Evolutionary conservation across 768 basidiomycete genomes (phyloP), one percentile per base, ranked within the genome.

Genomic region (Russula vinacea): DNA sequence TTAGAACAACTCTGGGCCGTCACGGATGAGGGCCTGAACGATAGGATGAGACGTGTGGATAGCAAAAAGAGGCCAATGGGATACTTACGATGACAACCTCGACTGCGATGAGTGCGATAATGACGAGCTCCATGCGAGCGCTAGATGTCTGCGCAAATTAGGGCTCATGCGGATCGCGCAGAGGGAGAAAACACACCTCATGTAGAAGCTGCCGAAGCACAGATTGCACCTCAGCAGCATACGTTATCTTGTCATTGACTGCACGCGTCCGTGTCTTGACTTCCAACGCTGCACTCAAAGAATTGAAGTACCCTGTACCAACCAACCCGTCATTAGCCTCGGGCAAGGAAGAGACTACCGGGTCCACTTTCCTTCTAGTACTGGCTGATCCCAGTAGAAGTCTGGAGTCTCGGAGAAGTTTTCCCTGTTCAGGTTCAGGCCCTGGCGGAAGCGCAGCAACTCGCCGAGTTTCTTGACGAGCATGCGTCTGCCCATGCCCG

Each of bases 381-480:
- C 90, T 0, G 94, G 92, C 72, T 97, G 92, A 19, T 89, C 82
- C 95, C 96, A 98, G 73, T 97, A 94, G 68, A 98, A 88, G 74
- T 97, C 90, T 0, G 91, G 92, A 0, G 87, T 86, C 70, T 95
- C 94, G 53, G 86, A 86, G 70, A 94, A 92, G 70, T 93, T 95
- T 72, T 93, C 89, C 51, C 89, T 80, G 70, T 90, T 93, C 58
- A 98, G 83, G 70, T 97, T 98, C 33, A 97, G 79, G 26, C 91
- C 87, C 76, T 98, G 96, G 50, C 96, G 81, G 73, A 98, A 92
- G 70, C 87, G 88, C 83, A 98, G 88, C 59, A 98, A 79, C 71
- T 90, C 86, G 11, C 96, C 96, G 2, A 98, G 81, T 74, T 96
- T 94, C 77, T 90, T 90, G 69, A 98, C 94, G 58, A 98, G 84